A percentile compares a stretch with the other conserved stretches of the same genome.
Evolutionary conservation across 2,329 filamentous ascomycete genomes (phyloP).

Genomic region (Truncatella angustata): DNA sequence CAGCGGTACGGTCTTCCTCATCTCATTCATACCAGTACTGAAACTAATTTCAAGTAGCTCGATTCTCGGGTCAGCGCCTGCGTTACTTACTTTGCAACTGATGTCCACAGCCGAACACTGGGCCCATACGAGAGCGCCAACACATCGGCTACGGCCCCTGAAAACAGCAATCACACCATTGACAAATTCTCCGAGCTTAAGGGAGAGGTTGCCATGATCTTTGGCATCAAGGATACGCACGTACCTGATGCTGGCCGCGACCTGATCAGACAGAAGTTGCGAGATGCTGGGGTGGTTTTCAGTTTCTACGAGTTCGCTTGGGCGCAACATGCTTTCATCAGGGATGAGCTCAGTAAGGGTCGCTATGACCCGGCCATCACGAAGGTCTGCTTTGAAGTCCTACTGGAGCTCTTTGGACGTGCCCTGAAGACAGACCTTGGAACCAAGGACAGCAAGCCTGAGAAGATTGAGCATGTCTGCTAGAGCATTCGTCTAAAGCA

Average conservation of each 20-base stretch:
- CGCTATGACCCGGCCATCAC: conserved; percentile 85
- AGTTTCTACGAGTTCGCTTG: conserved; percentile 89
- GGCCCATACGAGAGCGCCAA: conserved; percentile 57
- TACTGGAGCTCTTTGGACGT: conserved; percentile 81
- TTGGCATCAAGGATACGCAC: conserved; percentile 87
- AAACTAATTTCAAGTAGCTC: conserved; percentile 41
- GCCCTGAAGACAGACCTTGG: conserved; percentile 79
- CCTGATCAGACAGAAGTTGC: conserved; percentile 76
- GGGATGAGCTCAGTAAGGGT: conserved; percentile 91
- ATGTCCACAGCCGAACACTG: conserved; percentile 78
- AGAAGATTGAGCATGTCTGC: conserved; percentile 72
- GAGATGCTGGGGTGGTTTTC: conserved; percentile 71
- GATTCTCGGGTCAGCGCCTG: conserved; percentile 74
- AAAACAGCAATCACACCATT: conserved; percentile 47
- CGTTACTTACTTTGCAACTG: conserved; percentile 89
- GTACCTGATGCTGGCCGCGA: conserved; percentile 81
- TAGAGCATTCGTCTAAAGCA: conserved; percentile 36
- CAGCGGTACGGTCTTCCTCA: conserved; percentile 40
- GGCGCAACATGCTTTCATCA: conserved; percentile 93
- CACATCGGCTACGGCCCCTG: conserved; percentile 36
- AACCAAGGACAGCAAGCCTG: conserved; percentile 55
- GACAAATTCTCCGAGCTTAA: conserved; percentile 63
- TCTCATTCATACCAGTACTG: not conserved
- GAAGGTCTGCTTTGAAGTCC: conserved; percentile 86
- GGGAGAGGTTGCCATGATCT: conserved; percentile 84